Percentiles rank a stretch among this genome's conserved stretches.
These are phyloP conservation scores for Hypoxylon sp. DNA, from an alignment of 2,329 filamentous ascomycete genomes.

Conservation along the genomic window DNA sequence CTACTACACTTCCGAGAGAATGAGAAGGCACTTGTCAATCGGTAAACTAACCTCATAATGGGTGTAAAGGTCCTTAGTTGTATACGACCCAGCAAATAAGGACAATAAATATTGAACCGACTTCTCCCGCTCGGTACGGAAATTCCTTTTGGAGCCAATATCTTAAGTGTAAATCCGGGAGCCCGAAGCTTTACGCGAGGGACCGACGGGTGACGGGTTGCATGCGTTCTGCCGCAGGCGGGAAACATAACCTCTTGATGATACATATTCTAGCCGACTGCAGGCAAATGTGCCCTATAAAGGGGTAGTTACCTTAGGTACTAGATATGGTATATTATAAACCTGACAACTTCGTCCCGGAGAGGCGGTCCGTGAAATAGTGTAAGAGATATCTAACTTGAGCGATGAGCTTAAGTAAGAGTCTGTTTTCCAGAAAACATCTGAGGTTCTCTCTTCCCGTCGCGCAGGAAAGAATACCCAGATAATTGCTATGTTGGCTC, in stretches of 20 bases:
- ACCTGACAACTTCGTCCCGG: neutral
- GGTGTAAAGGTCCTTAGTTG: neutral
- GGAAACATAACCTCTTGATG: constrained; percentile 4
- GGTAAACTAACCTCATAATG: neutral
- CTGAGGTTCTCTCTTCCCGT: constrained; percentile 5
- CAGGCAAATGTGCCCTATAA: neutral
- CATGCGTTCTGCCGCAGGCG: neutral
- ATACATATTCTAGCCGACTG: neutral
- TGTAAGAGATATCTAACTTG: neutral
- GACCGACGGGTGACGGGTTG: constrained; percentile 1
- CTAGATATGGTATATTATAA: constrained; percentile 2
- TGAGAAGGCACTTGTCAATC: neutral
- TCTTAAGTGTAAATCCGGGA: neutral
- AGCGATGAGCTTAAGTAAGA: constrained; percentile 6
- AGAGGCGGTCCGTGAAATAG: neutral
- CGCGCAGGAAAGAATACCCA: neutral
- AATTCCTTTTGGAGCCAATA: constrained; percentile 4
- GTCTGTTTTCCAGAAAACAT: neutral
- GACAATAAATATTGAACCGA: constrained; percentile 4
- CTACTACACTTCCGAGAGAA: neutral
- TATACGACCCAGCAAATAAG: constrained; percentile 5
- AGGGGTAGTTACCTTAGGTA: no score
- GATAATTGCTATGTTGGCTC: constrained; percentile 5
- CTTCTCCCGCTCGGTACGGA: neutral
- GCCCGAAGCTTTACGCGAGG: constrained; percentile 8